These are phyloP conservation scores for Suillus cothurnatus DNA, from an alignment of 768 basidiomycete genomes.

Conservation along the genomic window DNA sequence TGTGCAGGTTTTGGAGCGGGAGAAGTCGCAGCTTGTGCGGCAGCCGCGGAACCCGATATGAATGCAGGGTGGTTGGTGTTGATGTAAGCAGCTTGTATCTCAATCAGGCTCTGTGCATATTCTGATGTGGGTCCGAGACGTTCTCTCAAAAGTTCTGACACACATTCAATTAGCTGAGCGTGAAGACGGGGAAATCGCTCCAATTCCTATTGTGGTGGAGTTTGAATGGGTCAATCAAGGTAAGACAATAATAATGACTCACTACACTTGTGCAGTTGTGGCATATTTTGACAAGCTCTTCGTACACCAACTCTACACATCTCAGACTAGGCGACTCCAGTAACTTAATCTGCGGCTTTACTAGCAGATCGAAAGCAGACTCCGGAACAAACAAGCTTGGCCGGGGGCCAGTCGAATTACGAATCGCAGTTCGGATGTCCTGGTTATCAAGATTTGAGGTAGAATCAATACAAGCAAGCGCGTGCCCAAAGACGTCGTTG, in stretches of 20 bases:
- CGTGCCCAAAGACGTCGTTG: conserved; percentile 96
- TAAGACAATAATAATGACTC: conserved; percentile 28
- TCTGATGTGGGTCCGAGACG: conserved; percentile 94
- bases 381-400: conserved; percentile 98
- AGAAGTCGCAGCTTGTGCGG: conserved; percentile 50
- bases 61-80: conserved; percentile 99
- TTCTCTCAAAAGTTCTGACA: conserved; percentile 95
- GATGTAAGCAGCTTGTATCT: conserved; percentile 98
- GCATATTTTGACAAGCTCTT: conserved; percentile 98
- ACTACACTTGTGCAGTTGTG: conserved; percentile 95
- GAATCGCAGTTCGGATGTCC: conserved; percentile 97
- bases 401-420: conserved; percentile 96
- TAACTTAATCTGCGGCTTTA: conserved; percentile 98
- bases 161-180: conserved; percentile 91
- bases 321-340: conserved; percentile 92
- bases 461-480: conserved; percentile 87
- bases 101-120: conserved; percentile 94
- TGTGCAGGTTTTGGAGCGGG: conserved; percentile 45
- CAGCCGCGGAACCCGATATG: conserved; percentile 73
- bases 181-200: conserved; percentile 95
- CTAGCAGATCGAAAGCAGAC: conserved; percentile 92
- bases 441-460: conserved; percentile 89
- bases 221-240: not conserved
- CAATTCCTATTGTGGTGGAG: conserved; percentile 63
- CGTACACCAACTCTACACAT: conserved; percentile 97